Evolutionary conservation across 1,284 basidiomycete genomes (phyloP).

Genomic region (Termitomyces sp.): DNA sequence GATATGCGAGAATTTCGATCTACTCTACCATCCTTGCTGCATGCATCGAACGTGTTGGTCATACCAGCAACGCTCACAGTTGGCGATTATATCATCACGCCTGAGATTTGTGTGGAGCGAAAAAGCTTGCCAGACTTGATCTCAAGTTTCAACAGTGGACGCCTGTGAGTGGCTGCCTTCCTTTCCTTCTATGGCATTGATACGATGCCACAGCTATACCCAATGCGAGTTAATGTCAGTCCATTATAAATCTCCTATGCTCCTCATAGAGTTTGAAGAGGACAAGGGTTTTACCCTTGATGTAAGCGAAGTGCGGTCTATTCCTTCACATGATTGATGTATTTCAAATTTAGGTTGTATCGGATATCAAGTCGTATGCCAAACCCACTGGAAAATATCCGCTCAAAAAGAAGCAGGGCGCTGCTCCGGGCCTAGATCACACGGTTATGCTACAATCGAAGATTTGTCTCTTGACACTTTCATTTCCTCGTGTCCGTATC

Average conservation of each 20-base stretch:
- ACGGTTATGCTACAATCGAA: slow-evolving; percentile 76
- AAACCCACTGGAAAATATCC: slow-evolving; percentile 56
- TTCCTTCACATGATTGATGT: background rate
- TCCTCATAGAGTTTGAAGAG: slow-evolving; percentile 98
- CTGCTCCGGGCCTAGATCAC: slow-evolving; percentile 33
- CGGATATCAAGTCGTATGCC: slow-evolving; percentile 58
- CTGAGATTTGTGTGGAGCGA: slow-evolving; percentile 93
- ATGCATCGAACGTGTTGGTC: slow-evolving; percentile 78
- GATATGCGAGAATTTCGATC: slow-evolving; percentile 98
- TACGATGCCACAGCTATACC: slow-evolving; percentile 62
- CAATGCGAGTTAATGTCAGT: slow-evolving; percentile 97
- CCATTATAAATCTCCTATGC: slow-evolving; percentile 90
- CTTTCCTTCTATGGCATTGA: background rate
- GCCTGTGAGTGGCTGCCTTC: slow-evolving; percentile 60
- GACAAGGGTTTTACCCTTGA: slow-evolving; percentile 92
- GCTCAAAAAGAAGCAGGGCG: slow-evolving; percentile 41
- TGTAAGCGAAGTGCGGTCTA: slow-evolving; percentile 36
- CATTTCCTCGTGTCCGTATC: slow-evolving; percentile 88
- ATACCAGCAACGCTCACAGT: slow-evolving; percentile 90
- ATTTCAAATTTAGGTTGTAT: slow-evolving; percentile 37
- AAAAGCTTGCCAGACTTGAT: slow-evolving; percentile 93
- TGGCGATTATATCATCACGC: slow-evolving; percentile 94
- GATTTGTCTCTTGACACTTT: slow-evolving; percentile 82
- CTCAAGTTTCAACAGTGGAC: slow-evolving; percentile 88
- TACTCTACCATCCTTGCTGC: slow-evolving; percentile 84